phyloP scores from a whole-genome alignment of 164 flowering plant species.

The Chloranthus sessilifolius region DNA sequence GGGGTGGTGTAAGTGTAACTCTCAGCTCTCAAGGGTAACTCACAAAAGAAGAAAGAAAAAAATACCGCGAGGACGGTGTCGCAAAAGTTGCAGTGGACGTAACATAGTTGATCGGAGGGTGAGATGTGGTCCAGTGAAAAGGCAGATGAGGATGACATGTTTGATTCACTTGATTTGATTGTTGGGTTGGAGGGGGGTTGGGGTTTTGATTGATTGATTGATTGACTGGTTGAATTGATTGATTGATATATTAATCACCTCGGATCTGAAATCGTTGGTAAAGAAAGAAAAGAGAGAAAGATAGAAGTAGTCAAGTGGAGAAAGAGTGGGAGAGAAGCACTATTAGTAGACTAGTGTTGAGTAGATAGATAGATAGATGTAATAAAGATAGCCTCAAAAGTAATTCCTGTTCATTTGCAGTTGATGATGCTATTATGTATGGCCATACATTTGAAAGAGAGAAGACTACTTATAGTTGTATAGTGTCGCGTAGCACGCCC shows the following conservation, averaged over 20 bases:
- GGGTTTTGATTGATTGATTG: slow-evolving; percentile 18
- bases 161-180: slow-evolving; percentile 23
- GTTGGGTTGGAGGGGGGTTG: slow-evolving; percentile 24
- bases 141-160: slow-evolving; percentile 48
- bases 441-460: no score
- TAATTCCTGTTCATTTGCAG: no score
- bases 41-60: no score
- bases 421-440: no score
- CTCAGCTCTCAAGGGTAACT: no score
- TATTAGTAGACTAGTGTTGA: background rate
- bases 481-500: no score
- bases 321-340: slow-evolving; percentile 5
- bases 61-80: slow-evolving; percentile 24
- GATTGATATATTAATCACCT: slow-evolving; percentile 19
- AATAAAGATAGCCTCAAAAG: no score
- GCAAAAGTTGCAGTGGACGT: slow-evolving; percentile 23
- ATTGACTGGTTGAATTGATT: slow-evolving; percentile 15
- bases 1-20: no score
- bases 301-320: background rate
- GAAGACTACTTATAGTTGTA: no score
- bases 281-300: background rate
- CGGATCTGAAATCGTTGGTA: background rate
- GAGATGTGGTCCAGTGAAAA: slow-evolving; percentile 65
- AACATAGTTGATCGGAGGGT: slow-evolving; percentile 21
- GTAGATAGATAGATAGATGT: background rate